phyloP scores from a whole-genome alignment of 2,329 filamentous ascomycete genomes.

The Botrytis galanthina region DNA sequence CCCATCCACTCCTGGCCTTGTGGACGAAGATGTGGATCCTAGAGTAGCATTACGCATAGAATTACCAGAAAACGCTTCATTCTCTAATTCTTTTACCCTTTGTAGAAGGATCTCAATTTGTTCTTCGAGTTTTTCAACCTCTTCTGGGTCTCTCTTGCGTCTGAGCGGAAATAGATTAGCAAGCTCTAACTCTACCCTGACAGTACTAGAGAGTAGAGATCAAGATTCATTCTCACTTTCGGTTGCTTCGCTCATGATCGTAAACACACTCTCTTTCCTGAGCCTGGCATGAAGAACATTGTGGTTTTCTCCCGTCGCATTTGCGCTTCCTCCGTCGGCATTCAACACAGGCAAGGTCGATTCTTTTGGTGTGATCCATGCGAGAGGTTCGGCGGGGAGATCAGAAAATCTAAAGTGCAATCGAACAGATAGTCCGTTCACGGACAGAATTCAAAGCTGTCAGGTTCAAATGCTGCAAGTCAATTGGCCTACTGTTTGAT shows the following conservation, averaged over 20 bases:
- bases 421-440: neutral
- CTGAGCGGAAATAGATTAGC: neutral
- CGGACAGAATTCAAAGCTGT: neutral
- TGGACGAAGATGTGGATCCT: neutral
- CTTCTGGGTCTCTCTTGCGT: slow-evolving; percentile 2
- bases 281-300: neutral
- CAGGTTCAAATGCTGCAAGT: neutral
- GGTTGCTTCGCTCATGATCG: neutral
- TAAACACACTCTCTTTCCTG: neutral
- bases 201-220: neutral
- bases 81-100: neutral
- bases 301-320: neutral
- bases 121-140: neutral
- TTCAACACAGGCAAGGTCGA: slow-evolving; percentile 3
- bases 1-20: neutral
- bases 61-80: neutral
- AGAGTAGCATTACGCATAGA: neutral
- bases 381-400: too few relatives aligned
- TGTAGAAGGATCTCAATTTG: neutral
- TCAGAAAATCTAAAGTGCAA: neutral
- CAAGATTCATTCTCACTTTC: neutral
- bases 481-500: neutral
- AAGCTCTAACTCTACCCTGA: neutral
- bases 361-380: neutral
- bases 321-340: slow-evolving; percentile 1